Base-by-base conservation (phyloP, 2,329 filamentous ascomycete genomes). In the Penicillium frequentans region DNA sequence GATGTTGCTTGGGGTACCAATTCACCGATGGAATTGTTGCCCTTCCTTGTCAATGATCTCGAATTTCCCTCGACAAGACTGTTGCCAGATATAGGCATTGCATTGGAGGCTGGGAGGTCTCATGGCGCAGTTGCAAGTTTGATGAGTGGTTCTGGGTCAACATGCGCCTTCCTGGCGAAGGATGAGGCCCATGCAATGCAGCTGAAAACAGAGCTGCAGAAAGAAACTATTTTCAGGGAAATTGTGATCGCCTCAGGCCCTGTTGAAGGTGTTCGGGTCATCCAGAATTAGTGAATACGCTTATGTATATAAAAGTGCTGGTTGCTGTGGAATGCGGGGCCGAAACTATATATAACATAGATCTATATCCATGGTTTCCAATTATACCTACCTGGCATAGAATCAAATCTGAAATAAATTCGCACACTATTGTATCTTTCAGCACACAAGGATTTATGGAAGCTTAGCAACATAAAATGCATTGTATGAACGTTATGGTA, bases 121-220 rank as follows among this genome's bases (percentile, higher is more conserved):
- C 29, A 29, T 14, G 55, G 55, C 8, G 49, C 49, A 7, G 3
- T 46, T 14, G n/a, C 43, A 27, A 45, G 44, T 26, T 13, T 57
- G 6, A 57, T 57, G 49, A 45, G 55, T 49, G 55, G 55, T 6
- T 57, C 55, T 27, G 55, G 55, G 11, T 57, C 55, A 19, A 57
- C 55, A 14, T 57, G 55, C 5, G 55, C 55, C 8, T 57, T 57
- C 11, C 6, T 57, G 23, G 55, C 55, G n/a, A 53, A 27, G 26
- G 50, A 53, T 31, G 37, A 43, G 31, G 24, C 5, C 2, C 55
- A 57, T 42, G 55, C 55, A 9, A 35, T 24, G 3, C n/a, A 23
- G 2, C 21, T 57, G 31, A 43, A 27, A n/a, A 26, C n/a, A 10
- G 24, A 39, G 11, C 9, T 57, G 8, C 23, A 53, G 26, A 46